A percentile compares a stretch with the other conserved stretches of the same genome.
phyloP scores from a whole-genome alignment of 768 basidiomycete species.

The Crassisporium funariophilum region DNA sequence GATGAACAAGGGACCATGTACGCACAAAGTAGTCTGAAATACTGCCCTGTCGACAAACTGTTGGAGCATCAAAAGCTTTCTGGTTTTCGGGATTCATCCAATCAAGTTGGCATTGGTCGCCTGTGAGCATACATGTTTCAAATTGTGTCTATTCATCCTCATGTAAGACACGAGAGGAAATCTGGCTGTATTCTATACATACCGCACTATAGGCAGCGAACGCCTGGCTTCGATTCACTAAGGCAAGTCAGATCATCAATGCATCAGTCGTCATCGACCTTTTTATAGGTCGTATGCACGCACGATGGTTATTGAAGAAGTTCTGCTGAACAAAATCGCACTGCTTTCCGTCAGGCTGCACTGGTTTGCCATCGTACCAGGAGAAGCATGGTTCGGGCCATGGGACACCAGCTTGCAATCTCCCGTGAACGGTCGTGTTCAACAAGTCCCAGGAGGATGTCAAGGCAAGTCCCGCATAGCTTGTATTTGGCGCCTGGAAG shows the following conservation, averaged over 20 bases:
- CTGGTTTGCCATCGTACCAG: constrained; percentile 13
- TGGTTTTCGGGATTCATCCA: constrained; percentile 33
- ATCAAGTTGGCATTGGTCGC: constrained; percentile 51
- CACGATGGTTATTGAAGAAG: constrained; percentile 22
- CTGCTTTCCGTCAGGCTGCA: constrained; percentile 7
- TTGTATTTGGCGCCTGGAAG: too few species aligned
- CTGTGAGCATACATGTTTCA: constrained; percentile 55
- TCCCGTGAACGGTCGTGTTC: constrained; percentile 21
- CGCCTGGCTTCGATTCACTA: constrained; percentile 18
- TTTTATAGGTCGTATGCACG: neutral
- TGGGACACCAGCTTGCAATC: constrained; percentile 17
- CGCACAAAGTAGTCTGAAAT: constrained; percentile 43
- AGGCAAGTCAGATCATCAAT: too few species aligned
- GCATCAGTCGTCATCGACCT: neutral
- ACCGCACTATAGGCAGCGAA: constrained; percentile 19
- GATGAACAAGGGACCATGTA: too few species aligned
- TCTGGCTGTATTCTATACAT: neutral
- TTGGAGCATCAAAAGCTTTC: constrained; percentile 25
- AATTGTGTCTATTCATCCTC: constrained; percentile 39
- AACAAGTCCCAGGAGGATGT: too few species aligned
- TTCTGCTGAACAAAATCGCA: constrained; percentile 20
- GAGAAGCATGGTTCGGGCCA: constrained; percentile 24
- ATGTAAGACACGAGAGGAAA: neutral
- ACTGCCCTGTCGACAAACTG: constrained; percentile 40
- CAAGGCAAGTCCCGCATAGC: too few species aligned